Base-by-base conservation (phyloP, 2,329 filamentous ascomycete species). In the Aspergillus pseudotamarii region DNA sequence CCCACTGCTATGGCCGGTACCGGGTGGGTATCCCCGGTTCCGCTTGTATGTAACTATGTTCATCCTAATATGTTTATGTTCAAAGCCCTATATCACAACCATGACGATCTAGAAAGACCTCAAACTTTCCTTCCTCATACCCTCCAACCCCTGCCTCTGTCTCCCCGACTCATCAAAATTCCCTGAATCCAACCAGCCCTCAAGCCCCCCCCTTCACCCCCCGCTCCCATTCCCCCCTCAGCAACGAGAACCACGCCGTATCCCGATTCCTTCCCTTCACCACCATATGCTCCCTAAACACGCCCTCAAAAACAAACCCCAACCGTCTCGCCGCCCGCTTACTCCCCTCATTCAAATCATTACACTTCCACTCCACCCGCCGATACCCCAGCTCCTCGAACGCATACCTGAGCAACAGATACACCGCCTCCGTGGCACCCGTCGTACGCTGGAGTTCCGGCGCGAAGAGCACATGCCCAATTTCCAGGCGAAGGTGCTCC, bases 321-420 rank as follows among this genome's bases (percentile, higher is more conserved):
- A 89, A 71, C 2, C 88, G 76, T 66, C 76, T 61, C 0, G 88
- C 88, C 0, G 88, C 87, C 4, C 81, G 76, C 19, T 80, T 76
- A 53, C 85, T 88, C 0, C 83, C 78, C 43, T 69, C 77, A 69
- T 90, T 90, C 10, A 87, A 74, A 19, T 79, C 67, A 70, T 90
- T 83, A 59, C 85, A 87, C 69, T 90, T 90, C 88, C 88, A 91
- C 72, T 89, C 87, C 5, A 88, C 82, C 11, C 88, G 78, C 4
- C 83, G 73, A 69, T 86, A 88, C 0, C 83, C 80, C 28, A 89
- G 71, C 2, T 81, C 78, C 4, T 85, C 82, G 66, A 90, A 86
- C 0, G 82, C 81, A 60, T 86, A 78, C 41, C 77, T 76, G 51
- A 86, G 80, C n/a, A 89, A 36, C n/a, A 60, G 12, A 28, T 48